Conservation (phyloP, 2,329 filamentous ascomycete species). For the Verticillium klebahnii region DNA sequence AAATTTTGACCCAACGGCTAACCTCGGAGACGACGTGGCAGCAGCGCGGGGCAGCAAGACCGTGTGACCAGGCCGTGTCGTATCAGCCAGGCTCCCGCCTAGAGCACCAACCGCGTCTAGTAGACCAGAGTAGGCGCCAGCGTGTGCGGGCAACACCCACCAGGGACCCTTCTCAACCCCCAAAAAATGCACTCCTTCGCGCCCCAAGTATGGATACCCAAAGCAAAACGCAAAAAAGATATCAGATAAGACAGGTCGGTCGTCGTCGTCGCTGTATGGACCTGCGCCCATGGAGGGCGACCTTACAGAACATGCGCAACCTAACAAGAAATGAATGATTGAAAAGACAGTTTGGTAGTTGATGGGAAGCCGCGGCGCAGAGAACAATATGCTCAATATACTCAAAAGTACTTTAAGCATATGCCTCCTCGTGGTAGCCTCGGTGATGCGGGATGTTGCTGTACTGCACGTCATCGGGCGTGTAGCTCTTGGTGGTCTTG, state of each 20-base stretch:
- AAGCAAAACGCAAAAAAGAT: not conserved
- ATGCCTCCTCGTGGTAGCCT: slow-evolving; percentile 18
- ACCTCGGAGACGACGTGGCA: not conserved
- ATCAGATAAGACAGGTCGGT: slow-evolving; percentile 11
- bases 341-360: not conserved
- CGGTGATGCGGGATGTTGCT: slow-evolving; percentile 17
- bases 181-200: not conserved
- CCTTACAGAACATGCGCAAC: slow-evolving; percentile 9
- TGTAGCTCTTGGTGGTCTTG: slow-evolving; percentile 27
- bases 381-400: not conserved
- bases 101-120: not conserved
- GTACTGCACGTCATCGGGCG: slow-evolving; percentile 25
- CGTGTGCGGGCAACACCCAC: not conserved
- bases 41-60: not conserved
- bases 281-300: slow-evolving; percentile 7
- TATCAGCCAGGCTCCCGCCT: not conserved
- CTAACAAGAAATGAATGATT: slow-evolving; percentile 4
- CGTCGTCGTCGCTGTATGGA: slow-evolving; percentile 12
- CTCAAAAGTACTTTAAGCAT: not conserved
- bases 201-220: slow-evolving; percentile 8
- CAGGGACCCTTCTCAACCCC: not conserved
- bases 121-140: not conserved
- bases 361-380: not conserved
- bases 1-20: not conserved
- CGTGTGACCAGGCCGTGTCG: not conserved